These are phyloP conservation scores for Phyllosticta ampelicida DNA, from an alignment of 2,329 filamentous ascomycete species.

Conservation along the genomic window DNA sequence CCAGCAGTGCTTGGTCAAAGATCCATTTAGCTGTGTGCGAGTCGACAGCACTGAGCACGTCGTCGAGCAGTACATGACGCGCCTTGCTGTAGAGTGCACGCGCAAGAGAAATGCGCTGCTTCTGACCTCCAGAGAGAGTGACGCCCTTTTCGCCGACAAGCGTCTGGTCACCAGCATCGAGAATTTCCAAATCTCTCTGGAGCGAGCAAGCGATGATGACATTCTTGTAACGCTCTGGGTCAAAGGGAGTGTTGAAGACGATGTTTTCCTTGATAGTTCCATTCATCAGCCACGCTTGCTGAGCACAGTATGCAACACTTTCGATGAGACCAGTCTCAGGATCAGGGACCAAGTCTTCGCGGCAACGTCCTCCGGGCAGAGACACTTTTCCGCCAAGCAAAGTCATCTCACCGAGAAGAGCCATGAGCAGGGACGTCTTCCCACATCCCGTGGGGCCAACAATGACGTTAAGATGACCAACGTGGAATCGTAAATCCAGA, in stretches of 20 bases:
- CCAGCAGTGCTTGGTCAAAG: conserved; percentile 83
- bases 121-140: conserved; percentile 90
- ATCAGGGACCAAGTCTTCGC: conserved; percentile 73
- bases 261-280: conserved; percentile 95
- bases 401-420: conserved; percentile 91
- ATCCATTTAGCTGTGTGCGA: conserved; percentile 98
- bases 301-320: conserved; percentile 90
- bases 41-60: conserved; percentile 92
- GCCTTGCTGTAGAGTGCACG: conserved; percentile 94
- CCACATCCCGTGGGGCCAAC: conserved; percentile 88
- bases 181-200: conserved; percentile 80
- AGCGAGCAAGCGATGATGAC: conserved; percentile 87
- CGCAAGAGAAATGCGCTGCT: conserved; percentile 94
- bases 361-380: conserved; percentile 73
- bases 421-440: conserved; percentile 94
- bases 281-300: conserved; percentile 95
- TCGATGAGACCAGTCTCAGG: conserved; percentile 80
- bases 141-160: conserved; percentile 96
- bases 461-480: conserved; percentile 84
- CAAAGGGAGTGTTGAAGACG: conserved; percentile 69
- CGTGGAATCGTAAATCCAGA: conserved; percentile 68
- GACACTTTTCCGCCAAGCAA: conserved; percentile 68
- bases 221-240: conserved; percentile 73
- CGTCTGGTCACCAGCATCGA: conserved; percentile 86
- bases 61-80: conserved; percentile 80